Base-by-base conservation (phyloP, 345 rosid genomes). In the Alliaria petiolata region DNA sequence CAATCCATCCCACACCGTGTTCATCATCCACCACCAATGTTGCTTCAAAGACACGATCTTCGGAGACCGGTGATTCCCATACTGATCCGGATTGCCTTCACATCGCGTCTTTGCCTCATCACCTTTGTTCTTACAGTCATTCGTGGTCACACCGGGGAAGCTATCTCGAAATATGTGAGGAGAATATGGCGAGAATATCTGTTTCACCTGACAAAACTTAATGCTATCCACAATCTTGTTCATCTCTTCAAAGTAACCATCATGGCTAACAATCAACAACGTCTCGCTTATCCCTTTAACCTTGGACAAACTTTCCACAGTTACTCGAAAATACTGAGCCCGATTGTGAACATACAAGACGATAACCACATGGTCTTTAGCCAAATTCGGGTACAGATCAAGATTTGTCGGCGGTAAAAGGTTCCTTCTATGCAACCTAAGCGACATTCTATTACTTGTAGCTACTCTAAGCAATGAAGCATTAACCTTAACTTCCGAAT, bases 11-110 rank as follows among this genome's bases (percentile, higher is more conserved):
- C 99, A 95, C 28, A 89, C 89, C 0, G 89, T 88, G 76, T 95
- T 95, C 98, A 95, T 95, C 99, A 95, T 91, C 99, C 98, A 95
- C 99, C 99, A 95, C 99, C 99, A 95, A 59, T 95, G 99, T 80
- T 95, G 99, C 87, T 95, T 95, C 86, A 95, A 76, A 8, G 99
- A 88, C 40, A 92, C 98, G 35, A 92, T 87, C 79, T 84, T 88
- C 1, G 96, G 89, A 15, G 89, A 86, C 43, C 98, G 70, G 36
- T 95, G 93, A 76, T 95, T 85, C 69, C 99, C 99, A 76, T 88
- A 95, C 81, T 95, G 99, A 82, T 95, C 99, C 0, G 97, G 87
- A 81, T 81, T 87, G 19, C 99, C 98, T 6, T 62, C 14, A 62
- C 99, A 95, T 22, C 51, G 83, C 53, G 78, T 83, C 82, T 57